Base-by-base conservation (phyloP, 2,329 filamentous ascomycete species). In the Nectriaceae sp. region DNA sequence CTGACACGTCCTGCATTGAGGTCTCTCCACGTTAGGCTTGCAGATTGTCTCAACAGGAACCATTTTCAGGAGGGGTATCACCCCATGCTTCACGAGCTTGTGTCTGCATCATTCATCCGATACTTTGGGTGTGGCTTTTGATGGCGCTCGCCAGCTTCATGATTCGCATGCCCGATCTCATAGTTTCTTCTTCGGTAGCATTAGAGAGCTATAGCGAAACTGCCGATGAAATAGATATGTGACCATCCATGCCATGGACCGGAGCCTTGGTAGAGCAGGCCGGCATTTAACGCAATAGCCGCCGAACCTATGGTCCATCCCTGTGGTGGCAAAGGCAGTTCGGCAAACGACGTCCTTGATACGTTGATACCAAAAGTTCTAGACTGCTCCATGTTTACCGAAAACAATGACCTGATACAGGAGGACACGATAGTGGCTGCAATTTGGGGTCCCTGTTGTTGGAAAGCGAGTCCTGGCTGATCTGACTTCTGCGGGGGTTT, bases 31-130 rank as follows among this genome's bases (percentile, higher is more conserved):
- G 21, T 24, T 39, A 18, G 37, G 37, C 19, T 39, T 39, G 37
- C 37, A n/a, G 16, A 19, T 19, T 36, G 33, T 13, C 24, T 33
- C 33, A 21, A 46, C 40, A 29, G 33, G 31, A 48, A n/a, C 11
- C 29, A 29, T 24, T 18, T 8, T 22, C 19, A 41, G 37, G 44
- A 39, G 21, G 40, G 46, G 44, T 15, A 39, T 42, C 19, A 33
- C 33, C 41, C 50, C 43, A 33, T 49, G 45, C 45, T 44, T 47
- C 51, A 40, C 46, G 36, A 40, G 40, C 49, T 50, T 53, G 46
- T 52, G 46, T 48, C 46, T 44, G 44, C 31, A 50, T 50, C 52
- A 52, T 52, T 52, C 49, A 52, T 52, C 54, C 49, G 52, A 54
- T 46, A 42, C 33, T 33, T 40, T 54, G 49, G 54, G 42, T 54